phyloP scores from a whole-genome alignment of 1,139 yeast genomes.

The Lodderomyces pseudojiufengensis region DNA sequence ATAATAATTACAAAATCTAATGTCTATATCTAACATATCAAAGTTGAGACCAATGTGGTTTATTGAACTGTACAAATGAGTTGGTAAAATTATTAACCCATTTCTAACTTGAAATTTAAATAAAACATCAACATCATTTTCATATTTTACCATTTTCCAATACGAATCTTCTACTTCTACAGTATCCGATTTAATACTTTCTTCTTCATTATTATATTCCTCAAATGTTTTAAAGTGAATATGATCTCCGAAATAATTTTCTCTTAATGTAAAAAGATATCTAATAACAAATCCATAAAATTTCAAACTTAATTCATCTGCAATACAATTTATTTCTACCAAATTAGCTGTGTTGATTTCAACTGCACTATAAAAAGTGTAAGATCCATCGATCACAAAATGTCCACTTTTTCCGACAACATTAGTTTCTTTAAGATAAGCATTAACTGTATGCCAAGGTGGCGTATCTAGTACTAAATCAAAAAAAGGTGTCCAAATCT shows the following conservation, averaged over 20 bases:
- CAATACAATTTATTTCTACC: slow-evolving; percentile 59
- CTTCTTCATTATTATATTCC: slow-evolving; percentile 49
- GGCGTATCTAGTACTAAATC: slow-evolving; percentile 72
- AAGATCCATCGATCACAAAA: slow-evolving; percentile 62
- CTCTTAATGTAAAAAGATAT: slow-evolving; percentile 73
- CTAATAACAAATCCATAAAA: slow-evolving; percentile 77
- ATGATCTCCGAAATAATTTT: slow-evolving; percentile 86
- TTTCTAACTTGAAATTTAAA: slow-evolving; percentile 65
- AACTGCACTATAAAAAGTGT: slow-evolving; percentile 55
- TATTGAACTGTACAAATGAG: slow-evolving; percentile 61
- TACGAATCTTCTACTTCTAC: slow-evolving; percentile 25
- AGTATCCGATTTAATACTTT: background rate
- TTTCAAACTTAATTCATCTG: slow-evolving; percentile 64
- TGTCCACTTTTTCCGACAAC: slow-evolving; percentile 62
- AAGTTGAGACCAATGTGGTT: slow-evolving; percentile 64
- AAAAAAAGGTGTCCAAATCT: slow-evolving; percentile 55
- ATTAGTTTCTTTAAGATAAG: slow-evolving; percentile 59
- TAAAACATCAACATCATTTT: slow-evolving; percentile 74
- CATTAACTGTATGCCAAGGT: slow-evolving; percentile 83
- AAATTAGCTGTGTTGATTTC: slow-evolving; percentile 68
- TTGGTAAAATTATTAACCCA: slow-evolving; percentile 73
- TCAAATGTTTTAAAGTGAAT: slow-evolving; percentile 82
- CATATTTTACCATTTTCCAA: slow-evolving; percentile 46
- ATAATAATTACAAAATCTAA: slow-evolving; percentile 84
- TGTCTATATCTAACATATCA: slow-evolving; percentile 67